Evolutionary conservation across 1,284 basidiomycete species (phyloP).

Genomic region (Bjerkandera adusta): DNA sequence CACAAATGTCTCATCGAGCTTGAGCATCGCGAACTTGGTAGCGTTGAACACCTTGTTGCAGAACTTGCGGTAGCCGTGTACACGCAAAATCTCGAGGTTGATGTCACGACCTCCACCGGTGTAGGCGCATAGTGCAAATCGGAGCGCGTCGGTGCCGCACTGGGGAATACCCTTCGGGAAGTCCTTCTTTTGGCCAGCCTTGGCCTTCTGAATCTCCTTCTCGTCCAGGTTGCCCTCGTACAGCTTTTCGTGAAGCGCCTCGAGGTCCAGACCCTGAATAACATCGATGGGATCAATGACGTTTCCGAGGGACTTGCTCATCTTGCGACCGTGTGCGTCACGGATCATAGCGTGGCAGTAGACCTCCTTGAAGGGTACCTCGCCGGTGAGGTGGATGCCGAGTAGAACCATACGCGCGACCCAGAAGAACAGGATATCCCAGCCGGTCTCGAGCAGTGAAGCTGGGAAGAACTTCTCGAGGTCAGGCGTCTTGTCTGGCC

Average conservation of each 20-base stretch:
- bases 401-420: constrained; percentile 98
- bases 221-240: constrained; percentile 93
- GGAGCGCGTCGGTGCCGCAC: constrained; percentile 95
- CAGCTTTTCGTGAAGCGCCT: constrained; percentile 86
- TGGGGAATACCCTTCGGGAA: constrained; percentile 99
- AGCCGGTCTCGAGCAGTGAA: constrained; percentile 92
- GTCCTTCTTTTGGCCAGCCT: constrained; percentile 96
- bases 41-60: constrained; percentile 99
- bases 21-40: constrained; percentile 97
- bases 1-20: constrained; percentile 81
- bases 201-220: constrained; percentile 91
- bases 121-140: constrained; percentile 96
- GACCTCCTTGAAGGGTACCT: constrained; percentile 97
- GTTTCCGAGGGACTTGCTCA: constrained; percentile 98
- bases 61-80: constrained; percentile 99
- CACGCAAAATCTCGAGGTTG: constrained; percentile 92
- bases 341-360: constrained; percentile 99
- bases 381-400: constrained; percentile 85
- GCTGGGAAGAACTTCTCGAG: constrained; percentile 85
- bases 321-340: constrained; percentile 97
- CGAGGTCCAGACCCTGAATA: constrained; percentile 84
- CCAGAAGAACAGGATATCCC: constrained; percentile 99
- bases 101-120: constrained; percentile 91
- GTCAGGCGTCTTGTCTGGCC: constrained; percentile 71
- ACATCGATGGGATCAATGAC: constrained; percentile 98